Evolutionary conservation across 768 basidiomycete genomes (phyloP).

Genomic region (Mycena polygramma): DNA sequence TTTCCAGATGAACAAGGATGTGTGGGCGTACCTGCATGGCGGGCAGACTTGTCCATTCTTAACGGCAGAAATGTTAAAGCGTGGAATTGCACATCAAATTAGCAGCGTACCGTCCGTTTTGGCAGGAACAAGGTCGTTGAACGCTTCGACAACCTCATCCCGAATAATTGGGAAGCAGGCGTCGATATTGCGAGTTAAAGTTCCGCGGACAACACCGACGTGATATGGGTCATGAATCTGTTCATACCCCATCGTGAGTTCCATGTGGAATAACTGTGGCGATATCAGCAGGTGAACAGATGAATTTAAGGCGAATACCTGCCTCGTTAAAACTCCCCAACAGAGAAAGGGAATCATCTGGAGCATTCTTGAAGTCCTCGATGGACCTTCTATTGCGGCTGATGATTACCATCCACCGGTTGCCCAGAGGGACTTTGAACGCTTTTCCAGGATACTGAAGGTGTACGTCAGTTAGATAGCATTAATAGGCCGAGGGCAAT

Average conservation of each 20-base stretch:
- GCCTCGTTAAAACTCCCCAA: conserved; percentile 49
- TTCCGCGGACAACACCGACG: conserved; percentile 45
- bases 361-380: conserved; percentile 56
- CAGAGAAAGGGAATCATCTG: conserved; percentile 55
- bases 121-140: conserved; percentile 53
- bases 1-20: too few species aligned
- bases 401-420: conserved; percentile 56
- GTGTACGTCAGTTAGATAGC: neutral
- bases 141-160: conserved; percentile 59
- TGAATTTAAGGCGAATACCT: conserved; percentile 32
- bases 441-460: conserved; percentile 24
- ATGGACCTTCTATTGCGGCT: conserved; percentile 42
- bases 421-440: conserved; percentile 29
- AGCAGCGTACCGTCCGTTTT: conserved; percentile 41
- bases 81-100: too few species aligned
- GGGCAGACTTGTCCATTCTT: too few species aligned
- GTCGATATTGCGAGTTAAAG: conserved; percentile 55
- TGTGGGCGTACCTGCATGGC: too few species aligned
- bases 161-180: conserved; percentile 54
- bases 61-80: too few species aligned
- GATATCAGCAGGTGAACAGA: too few species aligned
- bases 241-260: conserved; percentile 53
- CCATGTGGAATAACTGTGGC: conserved; percentile 49
- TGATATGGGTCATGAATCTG: conserved; percentile 48
- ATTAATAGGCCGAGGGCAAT: too few species aligned